These are phyloP conservation scores for Fagopyrum tataricum DNA, from an alignment of 148 eudicot genomes.

Conservation along the genomic window DNA sequence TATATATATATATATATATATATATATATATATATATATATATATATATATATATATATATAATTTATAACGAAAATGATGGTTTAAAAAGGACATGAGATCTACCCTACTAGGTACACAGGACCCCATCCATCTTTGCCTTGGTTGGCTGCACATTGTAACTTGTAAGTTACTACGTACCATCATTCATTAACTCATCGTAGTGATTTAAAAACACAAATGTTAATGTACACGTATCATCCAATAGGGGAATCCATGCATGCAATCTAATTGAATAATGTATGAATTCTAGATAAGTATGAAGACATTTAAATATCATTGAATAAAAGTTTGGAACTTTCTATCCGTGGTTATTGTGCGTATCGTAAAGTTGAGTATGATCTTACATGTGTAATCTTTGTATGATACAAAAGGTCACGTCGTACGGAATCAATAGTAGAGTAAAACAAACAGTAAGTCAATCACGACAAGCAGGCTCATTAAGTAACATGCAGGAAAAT, in stretches of 20 bases:
- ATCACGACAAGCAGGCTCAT: background rate
- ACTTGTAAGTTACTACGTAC: background rate
- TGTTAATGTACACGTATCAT: background rate
- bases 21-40: too few species aligned
- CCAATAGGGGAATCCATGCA: background rate
- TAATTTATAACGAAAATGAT: conserved; percentile 4
- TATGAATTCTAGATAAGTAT: background rate
- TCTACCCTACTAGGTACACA: background rate
- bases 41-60: too few species aligned
- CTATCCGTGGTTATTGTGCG: background rate
- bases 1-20: too few species aligned
- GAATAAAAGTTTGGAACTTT: background rate
- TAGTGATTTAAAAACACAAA: background rate
- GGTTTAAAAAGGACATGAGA: background rate
- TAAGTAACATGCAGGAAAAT: background rate
- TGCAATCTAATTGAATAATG: background rate
- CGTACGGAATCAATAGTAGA: background rate
- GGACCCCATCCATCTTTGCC: background rate
- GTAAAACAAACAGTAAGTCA: background rate
- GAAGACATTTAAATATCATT: background rate
- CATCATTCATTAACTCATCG: conserved; percentile 2
- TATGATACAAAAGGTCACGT: background rate
- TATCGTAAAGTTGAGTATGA: background rate
- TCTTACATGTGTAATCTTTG: background rate
- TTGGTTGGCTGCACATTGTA: background rate